These are phyloP conservation scores for Hypoxylon sp. DNA, from an alignment of 2,329 filamentous ascomycete genomes.

Conservation along the genomic window DNA sequence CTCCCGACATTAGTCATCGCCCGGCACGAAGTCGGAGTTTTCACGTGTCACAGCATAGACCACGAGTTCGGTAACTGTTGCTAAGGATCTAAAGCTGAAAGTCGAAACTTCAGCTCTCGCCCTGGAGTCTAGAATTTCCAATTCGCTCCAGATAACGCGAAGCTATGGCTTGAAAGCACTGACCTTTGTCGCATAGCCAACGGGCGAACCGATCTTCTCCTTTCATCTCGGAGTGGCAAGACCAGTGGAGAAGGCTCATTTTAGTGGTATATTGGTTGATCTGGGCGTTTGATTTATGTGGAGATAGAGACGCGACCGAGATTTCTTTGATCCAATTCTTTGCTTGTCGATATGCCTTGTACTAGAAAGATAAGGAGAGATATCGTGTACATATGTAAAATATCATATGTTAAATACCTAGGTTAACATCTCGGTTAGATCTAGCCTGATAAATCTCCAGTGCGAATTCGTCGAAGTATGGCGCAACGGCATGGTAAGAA, in stretches of 20 bases:
- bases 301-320: slow-evolving; percentile 32
- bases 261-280: slow-evolving; percentile 29
- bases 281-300: slow-evolving; percentile 37
- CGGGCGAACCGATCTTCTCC: slow-evolving; percentile 24
- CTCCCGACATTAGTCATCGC: neutral
- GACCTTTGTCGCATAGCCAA: slow-evolving; percentile 20
- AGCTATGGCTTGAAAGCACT: slow-evolving; percentile 14
- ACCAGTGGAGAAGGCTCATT: slow-evolving; percentile 36
- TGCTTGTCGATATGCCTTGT: slow-evolving; percentile 5
- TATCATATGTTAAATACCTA: slow-evolving; percentile 1
- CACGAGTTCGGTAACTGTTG: slow-evolving; percentile 8
- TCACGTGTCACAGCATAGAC: slow-evolving; percentile 38
- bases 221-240: slow-evolving; percentile 42
- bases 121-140: slow-evolving; percentile 10
- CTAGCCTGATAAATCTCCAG: slow-evolving; percentile 19
- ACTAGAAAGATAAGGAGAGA: slow-evolving; percentile 2
- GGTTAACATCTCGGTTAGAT: slow-evolving; percentile 23
- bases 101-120: slow-evolving; percentile 1
- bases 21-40: slow-evolving; percentile 28
- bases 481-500: slow-evolving; percentile 20
- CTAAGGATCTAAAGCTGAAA: neutral
- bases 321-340: slow-evolving; percentile 15
- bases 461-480: slow-evolving; percentile 15
- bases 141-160: neutral
- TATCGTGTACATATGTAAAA: slow-evolving; percentile 19